Percentiles rank a stretch among this genome's conserved stretches.
Conservation (phyloP, 2,329 filamentous ascomycete species). For the Rhynchosporium graminicola region DNA sequence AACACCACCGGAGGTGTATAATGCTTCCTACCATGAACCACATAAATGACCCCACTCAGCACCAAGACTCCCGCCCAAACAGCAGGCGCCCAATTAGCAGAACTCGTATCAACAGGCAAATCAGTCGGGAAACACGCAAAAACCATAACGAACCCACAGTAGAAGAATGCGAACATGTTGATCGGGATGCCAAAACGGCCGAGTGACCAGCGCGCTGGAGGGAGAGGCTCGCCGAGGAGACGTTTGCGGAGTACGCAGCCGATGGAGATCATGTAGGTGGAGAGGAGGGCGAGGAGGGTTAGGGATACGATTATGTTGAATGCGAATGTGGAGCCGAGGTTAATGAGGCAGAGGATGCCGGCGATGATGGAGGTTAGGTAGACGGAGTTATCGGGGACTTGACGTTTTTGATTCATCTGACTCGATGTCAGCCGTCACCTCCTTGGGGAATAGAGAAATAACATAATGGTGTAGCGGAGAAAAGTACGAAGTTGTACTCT, state of each 20-base stretch:
- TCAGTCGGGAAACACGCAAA: slow-evolving; percentile 51
- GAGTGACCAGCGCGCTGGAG: slow-evolving; percentile 45
- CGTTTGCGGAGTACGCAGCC: slow-evolving; percentile 43
- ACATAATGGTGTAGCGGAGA: not conserved
- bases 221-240: slow-evolving; percentile 44
- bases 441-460: not conserved
- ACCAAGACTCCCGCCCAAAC: slow-evolving; percentile 31
- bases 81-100: slow-evolving; percentile 48
- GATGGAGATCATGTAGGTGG: slow-evolving; percentile 53
- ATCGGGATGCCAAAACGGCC: slow-evolving; percentile 46
- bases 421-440: not conserved
- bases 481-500: not conserved
- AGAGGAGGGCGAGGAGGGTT: slow-evolving; percentile 51
- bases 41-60: slow-evolving; percentile 36
- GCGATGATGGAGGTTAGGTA: slow-evolving; percentile 31
- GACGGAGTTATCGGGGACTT: slow-evolving; percentile 33
- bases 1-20: slow-evolving; percentile 39
- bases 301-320: slow-evolving; percentile 57
- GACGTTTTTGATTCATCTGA: slow-evolving; percentile 40
- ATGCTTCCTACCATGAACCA: slow-evolving; percentile 40
- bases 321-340: slow-evolving; percentile 52
- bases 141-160: slow-evolving; percentile 49
- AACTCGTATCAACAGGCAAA: slow-evolving; percentile 42
- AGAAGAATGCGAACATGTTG: slow-evolving; percentile 48
- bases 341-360: slow-evolving; percentile 43